These are phyloP conservation scores for Talaromyces pinophilus DNA, from an alignment of 2,329 filamentous ascomycete species.

Conservation along the genomic window DNA sequence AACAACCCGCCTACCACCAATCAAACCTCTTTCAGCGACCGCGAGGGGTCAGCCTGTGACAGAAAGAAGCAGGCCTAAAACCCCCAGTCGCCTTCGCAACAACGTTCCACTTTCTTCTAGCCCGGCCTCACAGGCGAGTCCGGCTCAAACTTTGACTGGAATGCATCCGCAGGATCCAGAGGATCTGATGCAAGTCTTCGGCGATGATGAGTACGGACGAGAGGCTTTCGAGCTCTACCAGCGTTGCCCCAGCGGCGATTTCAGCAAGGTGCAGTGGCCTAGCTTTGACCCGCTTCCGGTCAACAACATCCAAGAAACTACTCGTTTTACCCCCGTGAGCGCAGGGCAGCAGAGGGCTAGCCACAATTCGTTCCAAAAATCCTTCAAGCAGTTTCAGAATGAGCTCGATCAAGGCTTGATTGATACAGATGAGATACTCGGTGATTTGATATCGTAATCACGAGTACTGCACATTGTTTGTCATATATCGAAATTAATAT, in stretches of 20 bases:
- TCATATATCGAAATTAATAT: conserved; percentile 2
- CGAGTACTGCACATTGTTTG: conserved; percentile 6
- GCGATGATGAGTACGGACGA: conserved; percentile 22
- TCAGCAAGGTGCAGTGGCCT: conserved; percentile 23
- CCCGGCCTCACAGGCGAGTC: conserved; percentile 11
- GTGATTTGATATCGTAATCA: conserved; percentile 14
- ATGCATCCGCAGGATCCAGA: conserved; percentile 3
- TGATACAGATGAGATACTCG: conserved; percentile 16
- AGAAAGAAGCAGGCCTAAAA: conserved; percentile 41
- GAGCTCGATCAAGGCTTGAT: conserved; percentile 13
- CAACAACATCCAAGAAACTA: not conserved
- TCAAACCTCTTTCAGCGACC: conserved; percentile 15
- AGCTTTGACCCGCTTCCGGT: conserved; percentile 1
- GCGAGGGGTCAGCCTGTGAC: conserved; percentile 10
- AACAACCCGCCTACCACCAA: conserved; percentile 6
- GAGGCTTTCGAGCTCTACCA: conserved; percentile 22
- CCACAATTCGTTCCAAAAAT: not conserved
- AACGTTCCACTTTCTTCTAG: conserved; percentile 29
- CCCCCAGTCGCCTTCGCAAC: conserved; percentile 45
- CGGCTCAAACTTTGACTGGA: not conserved
- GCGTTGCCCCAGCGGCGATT: conserved; percentile 24
- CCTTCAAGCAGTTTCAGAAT: conserved; percentile 6
- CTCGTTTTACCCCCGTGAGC: not conserved
- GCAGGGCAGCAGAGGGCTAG: not conserved
- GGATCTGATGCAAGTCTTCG: conserved; percentile 18